phyloP scores from a whole-genome alignment of 352 stramenopile species.

The Globisporangium ultimum region DNA sequence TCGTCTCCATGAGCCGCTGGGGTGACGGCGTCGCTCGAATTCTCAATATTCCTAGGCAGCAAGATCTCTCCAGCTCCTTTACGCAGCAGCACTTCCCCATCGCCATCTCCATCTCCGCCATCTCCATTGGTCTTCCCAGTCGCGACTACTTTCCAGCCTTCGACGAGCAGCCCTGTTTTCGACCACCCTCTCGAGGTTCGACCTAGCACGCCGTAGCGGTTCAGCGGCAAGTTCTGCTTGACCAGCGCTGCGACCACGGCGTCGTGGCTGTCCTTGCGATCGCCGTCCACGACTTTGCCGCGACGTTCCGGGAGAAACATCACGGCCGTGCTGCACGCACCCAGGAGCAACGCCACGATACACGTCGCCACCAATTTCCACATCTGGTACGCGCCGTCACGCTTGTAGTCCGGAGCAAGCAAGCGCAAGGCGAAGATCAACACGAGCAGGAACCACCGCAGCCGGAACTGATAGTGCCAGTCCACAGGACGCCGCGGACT shows the following conservation, averaged over 20 bases:
- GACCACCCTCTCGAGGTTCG: slow-evolving; percentile 40
- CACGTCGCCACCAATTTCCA: slow-evolving; percentile 18
- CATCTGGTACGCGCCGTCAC: slow-evolving; percentile 9
- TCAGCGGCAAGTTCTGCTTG: slow-evolving; percentile 45
- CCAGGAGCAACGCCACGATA: slow-evolving; percentile 18
- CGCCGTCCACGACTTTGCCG: slow-evolving; percentile 25
- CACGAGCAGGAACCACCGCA: slow-evolving; percentile 28
- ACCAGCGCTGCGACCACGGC: slow-evolving; percentile 39
- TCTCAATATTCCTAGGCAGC: slow-evolving; percentile 18
- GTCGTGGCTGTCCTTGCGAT: slow-evolving; percentile 27
- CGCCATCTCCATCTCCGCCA: no score
- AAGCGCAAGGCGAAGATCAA: slow-evolving; percentile 31
- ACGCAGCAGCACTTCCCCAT: slow-evolving; percentile 32
- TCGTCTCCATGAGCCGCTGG: no score
- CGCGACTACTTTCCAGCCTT: slow-evolving; percentile 34
- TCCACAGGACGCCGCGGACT: slow-evolving; percentile 22
- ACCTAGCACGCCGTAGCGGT: slow-evolving; percentile 41
- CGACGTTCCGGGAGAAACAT: slow-evolving; percentile 25
- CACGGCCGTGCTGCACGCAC: slow-evolving; percentile 21
- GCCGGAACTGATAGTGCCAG: slow-evolving; percentile 28
- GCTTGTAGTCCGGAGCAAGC: slow-evolving; percentile 13
- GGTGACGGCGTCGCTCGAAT: no score
- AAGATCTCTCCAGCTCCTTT: slow-evolving; percentile 46
- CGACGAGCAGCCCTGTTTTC: slow-evolving; percentile 35
- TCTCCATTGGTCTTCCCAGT: slow-evolving; percentile 5